Base-by-base conservation (phyloP, 129 eudicot genomes). In the Chrysanthemum seticuspe region DNA sequence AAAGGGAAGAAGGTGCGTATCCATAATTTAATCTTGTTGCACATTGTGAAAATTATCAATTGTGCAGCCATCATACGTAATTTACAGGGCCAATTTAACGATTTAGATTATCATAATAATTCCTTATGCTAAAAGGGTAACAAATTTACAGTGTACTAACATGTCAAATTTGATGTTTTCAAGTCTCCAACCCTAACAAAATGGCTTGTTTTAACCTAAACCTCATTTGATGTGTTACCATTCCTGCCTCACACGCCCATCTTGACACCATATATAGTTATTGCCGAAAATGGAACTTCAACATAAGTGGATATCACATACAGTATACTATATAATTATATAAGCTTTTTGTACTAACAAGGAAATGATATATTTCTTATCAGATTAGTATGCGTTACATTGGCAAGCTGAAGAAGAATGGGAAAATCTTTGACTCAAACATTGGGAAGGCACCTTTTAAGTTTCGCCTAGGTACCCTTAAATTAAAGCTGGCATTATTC, bases 331-430 rank as follows among this genome's bases (percentile, higher is more conserved):
- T 51, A 10, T 49, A 51, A n/a, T 71, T 34, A n/a, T 62, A 15
- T 36, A 5, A 31, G 29, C 36, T 53, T 62, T 50, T 51, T 53
- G 3, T 63, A 77, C 67, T 54, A 45, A 74, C 13, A 25, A 34
- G 27, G 9, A 45, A 36, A 14, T 13, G 47, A n/a, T 65, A 23
- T 21, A 14, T 50, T 53, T 29, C 15, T 71, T 14, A 45, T 70
- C 84, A 95, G 99, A 87, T 95, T 23, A 80, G 91, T 70, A 87
- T 95, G 73, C 87, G 62, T 44, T 95, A 95, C 76, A 90, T 84
- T 55, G 99, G 99, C 68, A 95, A 90, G 97, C 80, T 95, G 81
- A 67, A 90, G 83, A 88, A 90, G 85, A 90, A 80, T 65, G 96
- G 89, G 45, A 86, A 88, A 78, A 88, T 86, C 21, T 95, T 95